Conservation (phyloP, 2,329 filamentous ascomycete species). For the Acrocalymma vagum region DNA sequence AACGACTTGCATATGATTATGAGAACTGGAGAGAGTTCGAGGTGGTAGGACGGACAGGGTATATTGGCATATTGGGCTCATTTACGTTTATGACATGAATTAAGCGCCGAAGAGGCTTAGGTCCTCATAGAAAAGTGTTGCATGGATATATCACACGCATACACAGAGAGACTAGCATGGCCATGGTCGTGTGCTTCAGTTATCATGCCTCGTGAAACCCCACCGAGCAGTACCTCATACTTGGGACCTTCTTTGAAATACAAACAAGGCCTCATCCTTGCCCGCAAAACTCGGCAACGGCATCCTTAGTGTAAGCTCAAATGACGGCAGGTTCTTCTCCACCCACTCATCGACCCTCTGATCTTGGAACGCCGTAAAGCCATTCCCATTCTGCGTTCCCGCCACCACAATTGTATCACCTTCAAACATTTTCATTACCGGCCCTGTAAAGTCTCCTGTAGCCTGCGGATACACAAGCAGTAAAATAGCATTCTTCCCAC, state of each 20-base stretch:
- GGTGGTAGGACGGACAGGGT: no score
- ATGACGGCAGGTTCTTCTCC: slow-evolving; percentile 63
- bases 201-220: no score
- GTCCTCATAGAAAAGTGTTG: no score
- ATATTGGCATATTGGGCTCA: no score
- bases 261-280: slow-evolving; percentile 78
- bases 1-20: no score
- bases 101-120: no score
- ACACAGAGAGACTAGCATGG: no score
- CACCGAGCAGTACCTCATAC: no score
- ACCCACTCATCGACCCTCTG: slow-evolving; percentile 74
- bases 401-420: slow-evolving; percentile 74
- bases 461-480: slow-evolving; percentile 79
- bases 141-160: no score
- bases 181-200: no score
- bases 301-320: slow-evolving; percentile 69
- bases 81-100: no score
- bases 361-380: slow-evolving; percentile 74
- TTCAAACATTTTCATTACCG: slow-evolving; percentile 67
- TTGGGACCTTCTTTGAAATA: slow-evolving; percentile 64
- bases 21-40: no score
- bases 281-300: slow-evolving; percentile 77
- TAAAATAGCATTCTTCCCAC: slow-evolving; percentile 65
- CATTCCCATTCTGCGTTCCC: slow-evolving; percentile 77
- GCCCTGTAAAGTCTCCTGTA: slow-evolving; percentile 70